Percentiles rank a stretch among this genome's conserved stretches.
These are phyloP conservation scores for Candida saitoana DNA, from an alignment of 805 yeast species.

Conservation along the genomic window DNA sequence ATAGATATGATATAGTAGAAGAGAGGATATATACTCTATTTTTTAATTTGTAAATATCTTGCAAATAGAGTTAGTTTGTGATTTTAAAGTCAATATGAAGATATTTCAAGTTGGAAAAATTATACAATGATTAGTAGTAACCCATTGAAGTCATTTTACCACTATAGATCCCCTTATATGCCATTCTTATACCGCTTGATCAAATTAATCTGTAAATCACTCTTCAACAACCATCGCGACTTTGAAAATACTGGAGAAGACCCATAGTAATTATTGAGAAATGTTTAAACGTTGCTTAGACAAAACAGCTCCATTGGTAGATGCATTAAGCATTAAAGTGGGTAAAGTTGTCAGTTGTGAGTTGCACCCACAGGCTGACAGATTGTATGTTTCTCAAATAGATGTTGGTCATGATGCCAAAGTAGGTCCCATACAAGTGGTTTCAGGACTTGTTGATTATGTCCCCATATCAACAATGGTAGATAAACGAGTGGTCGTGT, in stretches of 20 bases:
- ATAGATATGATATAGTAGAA: no score
- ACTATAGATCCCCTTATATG: no score
- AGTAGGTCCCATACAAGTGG: slow-evolving; percentile 36
- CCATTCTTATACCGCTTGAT: no score
- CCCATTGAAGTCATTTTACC: no score
- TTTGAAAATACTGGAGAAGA: neutral
- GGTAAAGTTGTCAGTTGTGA: slow-evolving; percentile 46
- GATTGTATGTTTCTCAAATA: slow-evolving; percentile 53
- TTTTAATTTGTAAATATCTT: no score
- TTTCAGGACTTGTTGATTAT: slow-evolving; percentile 54
- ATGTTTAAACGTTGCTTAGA: neutral
- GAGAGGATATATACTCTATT: no score
- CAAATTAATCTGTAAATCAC: no score
- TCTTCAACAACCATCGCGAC: slow-evolving; percentile 15
- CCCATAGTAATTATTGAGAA: no score
- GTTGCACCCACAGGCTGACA: slow-evolving; percentile 56
- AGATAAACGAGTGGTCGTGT: slow-evolving; percentile 44
- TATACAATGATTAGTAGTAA: no score
- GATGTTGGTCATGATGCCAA: slow-evolving; percentile 18
- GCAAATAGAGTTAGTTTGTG: no score
- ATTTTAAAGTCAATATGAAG: no score
- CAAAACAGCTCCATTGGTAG: neutral
- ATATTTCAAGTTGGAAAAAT: no score
- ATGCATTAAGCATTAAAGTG: slow-evolving; percentile 29
- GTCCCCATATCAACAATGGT: slow-evolving; percentile 37